Evolutionary conservation across 345 rosid species (phyloP).

Genomic region (Brassica nigra): DNA sequence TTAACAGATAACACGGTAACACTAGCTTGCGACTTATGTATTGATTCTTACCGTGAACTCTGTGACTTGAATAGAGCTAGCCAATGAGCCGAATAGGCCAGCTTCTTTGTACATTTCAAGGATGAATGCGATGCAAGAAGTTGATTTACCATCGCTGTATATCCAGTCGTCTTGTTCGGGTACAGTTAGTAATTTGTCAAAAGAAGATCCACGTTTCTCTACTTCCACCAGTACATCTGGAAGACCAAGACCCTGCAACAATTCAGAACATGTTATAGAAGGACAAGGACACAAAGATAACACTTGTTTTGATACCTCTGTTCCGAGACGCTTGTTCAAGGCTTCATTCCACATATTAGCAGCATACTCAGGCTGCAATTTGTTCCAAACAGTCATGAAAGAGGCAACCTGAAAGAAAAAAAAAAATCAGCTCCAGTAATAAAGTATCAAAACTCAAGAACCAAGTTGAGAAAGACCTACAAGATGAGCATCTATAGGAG

Average conservation of each 20-base stretch:
- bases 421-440: neutral
- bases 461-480: constrained; percentile 45
- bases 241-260: constrained; percentile 72
- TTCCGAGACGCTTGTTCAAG: constrained; percentile 89
- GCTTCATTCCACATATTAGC: constrained; percentile 98
- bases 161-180: constrained; percentile 95
- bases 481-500: constrained; percentile 93
- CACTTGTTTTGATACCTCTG: constrained; percentile 55
- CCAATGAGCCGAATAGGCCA: constrained; percentile 69
- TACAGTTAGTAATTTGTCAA: constrained; percentile 70
- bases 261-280: neutral
- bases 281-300: neutral
- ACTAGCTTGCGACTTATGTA: neutral
- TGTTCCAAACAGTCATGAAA: constrained; percentile 89
- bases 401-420: constrained; percentile 71
- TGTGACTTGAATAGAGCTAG: constrained; percentile 78
- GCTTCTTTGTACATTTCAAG: constrained; percentile 97
- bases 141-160: constrained; percentile 87
- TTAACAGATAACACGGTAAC: neutral
- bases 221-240: constrained; percentile 80
- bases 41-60: constrained; percentile 75
- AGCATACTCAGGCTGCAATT: constrained; percentile 87
- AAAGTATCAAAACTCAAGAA: neutral
- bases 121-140: constrained; percentile 87
- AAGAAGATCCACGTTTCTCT: constrained; percentile 83